A percentile compares a stretch with the other conserved stretches of the same genome.
Conservation (phyloP, 768 basidiomycete genomes). For the Rhodotorula taiwanensis region DNA sequence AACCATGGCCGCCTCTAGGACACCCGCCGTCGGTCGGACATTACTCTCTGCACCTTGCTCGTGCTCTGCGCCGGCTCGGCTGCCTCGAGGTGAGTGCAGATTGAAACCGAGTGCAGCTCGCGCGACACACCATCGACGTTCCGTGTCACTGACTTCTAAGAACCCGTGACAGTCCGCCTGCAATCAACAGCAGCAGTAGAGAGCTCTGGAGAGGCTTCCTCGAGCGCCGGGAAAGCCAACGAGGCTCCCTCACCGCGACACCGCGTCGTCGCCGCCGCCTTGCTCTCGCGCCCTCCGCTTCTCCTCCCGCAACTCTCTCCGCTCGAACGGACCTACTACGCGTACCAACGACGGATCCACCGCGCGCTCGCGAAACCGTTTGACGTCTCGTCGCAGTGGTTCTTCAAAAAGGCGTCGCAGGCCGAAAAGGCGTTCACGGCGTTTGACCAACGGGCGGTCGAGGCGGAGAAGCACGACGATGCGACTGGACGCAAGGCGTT, state of each 20-base stretch:
- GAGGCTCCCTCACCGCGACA: conserved; percentile 8
- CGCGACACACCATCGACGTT: too few relatives aligned
- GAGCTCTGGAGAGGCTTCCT: too few relatives aligned
- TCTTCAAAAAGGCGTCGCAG: conserved; percentile 38
- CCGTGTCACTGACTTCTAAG: too few relatives aligned
- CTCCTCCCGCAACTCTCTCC: conserved; percentile 27
- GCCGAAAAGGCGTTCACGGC: conserved; percentile 44
- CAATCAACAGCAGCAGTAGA: conserved; percentile 7
- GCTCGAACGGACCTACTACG: conserved; percentile 40
- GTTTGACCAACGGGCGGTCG: conserved; percentile 40
- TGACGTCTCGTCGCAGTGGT: conserved; percentile 30
- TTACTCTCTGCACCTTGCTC: not conserved
- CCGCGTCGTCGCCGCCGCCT: conserved; percentile 37
- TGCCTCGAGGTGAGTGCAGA: not conserved
- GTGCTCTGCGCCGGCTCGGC: not conserved
- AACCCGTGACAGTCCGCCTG: conserved; percentile 2
- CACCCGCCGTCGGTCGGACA: not conserved
- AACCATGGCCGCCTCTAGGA: not conserved
- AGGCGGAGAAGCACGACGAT: conserved; percentile 44
- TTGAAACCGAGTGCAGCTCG: too few relatives aligned
- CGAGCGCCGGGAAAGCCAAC: not conserved
- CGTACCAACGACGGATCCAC: conserved; percentile 36
- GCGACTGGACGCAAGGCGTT: conserved; percentile 49
- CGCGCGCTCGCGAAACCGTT: conserved; percentile 36
- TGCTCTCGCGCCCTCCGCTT: conserved; percentile 39